phyloP scores from a whole-genome alignment of 2,329 filamentous ascomycete species.

The Chrysoporthe cubensis region DNA sequence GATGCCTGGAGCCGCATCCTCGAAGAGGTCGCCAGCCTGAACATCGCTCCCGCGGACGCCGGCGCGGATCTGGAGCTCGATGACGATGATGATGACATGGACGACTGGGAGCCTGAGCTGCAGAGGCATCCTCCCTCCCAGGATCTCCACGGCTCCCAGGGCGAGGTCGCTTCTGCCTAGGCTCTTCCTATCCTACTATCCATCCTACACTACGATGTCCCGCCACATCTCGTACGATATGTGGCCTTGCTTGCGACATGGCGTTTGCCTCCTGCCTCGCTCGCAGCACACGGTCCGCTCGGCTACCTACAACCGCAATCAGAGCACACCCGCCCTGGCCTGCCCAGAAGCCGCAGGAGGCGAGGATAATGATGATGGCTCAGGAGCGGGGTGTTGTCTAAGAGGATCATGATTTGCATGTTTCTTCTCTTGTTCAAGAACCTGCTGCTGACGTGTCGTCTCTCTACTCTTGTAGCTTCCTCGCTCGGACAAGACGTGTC shows the following conservation, averaged over 20 bases:
- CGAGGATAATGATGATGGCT: slow-evolving; percentile 13
- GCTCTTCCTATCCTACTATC: background rate
- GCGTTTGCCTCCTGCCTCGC: background rate
- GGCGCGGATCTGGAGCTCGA: slow-evolving; percentile 27
- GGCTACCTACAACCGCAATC: background rate
- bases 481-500: slow-evolving; percentile 83
- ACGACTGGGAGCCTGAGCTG: slow-evolving; percentile 29
- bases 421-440: slow-evolving; percentile 34
- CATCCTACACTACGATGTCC: no score
- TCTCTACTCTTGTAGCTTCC: slow-evolving; percentile 72
- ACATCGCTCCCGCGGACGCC: slow-evolving; percentile 26
- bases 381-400: slow-evolving; percentile 27
- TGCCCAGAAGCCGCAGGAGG: slow-evolving; percentile 11
- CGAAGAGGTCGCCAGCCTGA: slow-evolving; percentile 23
- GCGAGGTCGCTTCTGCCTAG: slow-evolving; percentile 15
- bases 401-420: slow-evolving; percentile 24
- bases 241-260: background rate
- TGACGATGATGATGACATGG: slow-evolving; percentile 28
- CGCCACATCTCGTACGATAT: background rate
- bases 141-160: background rate
- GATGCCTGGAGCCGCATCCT: slow-evolving; percentile 37
- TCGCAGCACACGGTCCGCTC: background rate
- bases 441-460: slow-evolving; percentile 47
- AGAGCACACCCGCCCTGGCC: slow-evolving; percentile 20
- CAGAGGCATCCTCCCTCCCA: background rate